Evolutionary conservation across 345 rosid genomes (phyloP), one percentile per base, ranked within the genome.

Genomic region (Stellera chamaejasme): DNA sequence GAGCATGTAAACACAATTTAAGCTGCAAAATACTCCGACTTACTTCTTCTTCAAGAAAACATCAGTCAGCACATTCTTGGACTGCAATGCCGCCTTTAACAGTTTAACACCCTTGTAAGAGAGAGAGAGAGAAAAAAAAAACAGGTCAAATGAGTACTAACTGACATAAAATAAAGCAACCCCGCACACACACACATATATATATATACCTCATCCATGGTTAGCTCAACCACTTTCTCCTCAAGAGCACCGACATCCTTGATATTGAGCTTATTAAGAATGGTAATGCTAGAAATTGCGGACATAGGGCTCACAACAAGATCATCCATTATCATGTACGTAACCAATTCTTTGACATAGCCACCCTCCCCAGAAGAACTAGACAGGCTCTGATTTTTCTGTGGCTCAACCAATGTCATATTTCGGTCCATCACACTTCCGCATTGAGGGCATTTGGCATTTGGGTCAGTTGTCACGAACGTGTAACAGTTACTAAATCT

Each of bases 301-400:
- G 76, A 69, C 72, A 72, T 56, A 0, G 76, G 76, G 27, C n/a
- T 45, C 45, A 72, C 61, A 5, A 5, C 36, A 16, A 78, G 59
- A 57, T 67, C 65, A 48, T 67, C 78, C 67, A 51, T 75, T 42
- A 72, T 64, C 76, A 69, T 65, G 36, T 69, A 69, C 0, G 71
- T 65, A 3, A 72, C 56, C 25, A 53, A 43, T 0, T 65, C 73
- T 50, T 68, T 77, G 27, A 62, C 77, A 23, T 48, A 74, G 2
- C 79, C 82, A 27, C 56, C 73, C 28, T 50, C 52, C 0, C 14
- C 47, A 4, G 25, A 7, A 51, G 10, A 19, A 19, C 23, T 19
- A 19, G 23, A 28, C 11, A 10, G 10, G 10, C 11, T 15, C 16
- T 26, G 27, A 27, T 11, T 3, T 43, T 32, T 5, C 15, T 43